A percentile compares a stretch with the other conserved stretches of the same genome.
phyloP scores from a whole-genome alignment of 805 yeast genomes.

The Metschnikowia hibisci region DNA sequence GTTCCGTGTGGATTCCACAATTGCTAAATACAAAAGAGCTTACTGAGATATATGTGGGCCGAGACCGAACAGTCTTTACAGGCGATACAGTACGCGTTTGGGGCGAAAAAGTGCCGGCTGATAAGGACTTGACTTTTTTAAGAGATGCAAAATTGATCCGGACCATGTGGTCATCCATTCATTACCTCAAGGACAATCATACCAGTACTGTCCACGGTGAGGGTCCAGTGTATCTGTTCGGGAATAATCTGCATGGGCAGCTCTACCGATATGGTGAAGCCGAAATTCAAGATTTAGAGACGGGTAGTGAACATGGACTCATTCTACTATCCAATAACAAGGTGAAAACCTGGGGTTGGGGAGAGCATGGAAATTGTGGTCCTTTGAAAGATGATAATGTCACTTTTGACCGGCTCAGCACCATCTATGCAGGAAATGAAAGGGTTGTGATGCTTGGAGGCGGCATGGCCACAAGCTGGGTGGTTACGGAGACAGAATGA shows the following conservation, averaged over 20 bases:
- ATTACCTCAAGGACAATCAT: slow-evolving; percentile 22
- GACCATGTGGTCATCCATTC: slow-evolving; percentile 81
- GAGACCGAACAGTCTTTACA: slow-evolving; percentile 52
- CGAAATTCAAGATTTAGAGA: slow-evolving; percentile 25
- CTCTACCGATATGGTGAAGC: slow-evolving; percentile 27
- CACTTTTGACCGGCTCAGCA: slow-evolving; percentile 36
- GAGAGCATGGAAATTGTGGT: slow-evolving; percentile 97
- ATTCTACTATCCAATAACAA: slow-evolving; percentile 23
- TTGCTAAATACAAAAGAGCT: slow-evolving; percentile 15
- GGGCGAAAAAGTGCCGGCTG: slow-evolving; percentile 20
- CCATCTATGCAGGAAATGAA: slow-evolving; percentile 22
- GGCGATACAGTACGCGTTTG: slow-evolving; percentile 11
- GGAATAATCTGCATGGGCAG: slow-evolving; percentile 80
- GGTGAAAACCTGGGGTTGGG: slow-evolving; percentile 94
- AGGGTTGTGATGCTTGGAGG: slow-evolving; percentile 39
- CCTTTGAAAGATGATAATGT: slow-evolving; percentile 21
- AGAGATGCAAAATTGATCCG: slow-evolving; percentile 24
- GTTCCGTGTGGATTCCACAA: slow-evolving; percentile 24
- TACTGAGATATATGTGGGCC: slow-evolving; percentile 42
- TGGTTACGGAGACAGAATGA: slow-evolving; percentile 25
- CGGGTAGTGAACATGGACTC: slow-evolving; percentile 90
- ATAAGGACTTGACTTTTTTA: slow-evolving; percentile 5
- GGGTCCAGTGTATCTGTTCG: slow-evolving; percentile 44
- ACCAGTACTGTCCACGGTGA: neutral
- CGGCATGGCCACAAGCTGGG: slow-evolving; percentile 72